Conservation (phyloP, 768 basidiomycete genomes). For the Leccinum barrowsii region DNA sequence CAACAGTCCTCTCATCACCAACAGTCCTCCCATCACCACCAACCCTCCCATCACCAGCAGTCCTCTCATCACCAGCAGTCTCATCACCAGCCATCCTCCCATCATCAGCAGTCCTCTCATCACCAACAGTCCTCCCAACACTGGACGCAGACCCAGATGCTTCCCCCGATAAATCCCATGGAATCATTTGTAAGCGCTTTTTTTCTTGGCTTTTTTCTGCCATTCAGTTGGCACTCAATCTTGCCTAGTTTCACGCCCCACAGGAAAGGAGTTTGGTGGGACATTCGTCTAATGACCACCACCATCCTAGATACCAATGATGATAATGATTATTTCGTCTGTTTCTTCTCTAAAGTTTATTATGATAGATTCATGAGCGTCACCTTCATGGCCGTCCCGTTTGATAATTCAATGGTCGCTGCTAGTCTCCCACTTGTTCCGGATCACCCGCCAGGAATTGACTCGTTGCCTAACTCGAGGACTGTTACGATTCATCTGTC, state of each 20-base stretch:
- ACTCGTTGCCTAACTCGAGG: constrained; percentile 38
- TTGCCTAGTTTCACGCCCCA: constrained; percentile 26
- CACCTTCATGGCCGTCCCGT: constrained; percentile 45
- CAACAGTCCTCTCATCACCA: constrained; percentile 1
- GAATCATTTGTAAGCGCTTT: constrained; percentile 59
- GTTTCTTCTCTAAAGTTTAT: constrained; percentile 35
- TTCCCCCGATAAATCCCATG: constrained; percentile 48
- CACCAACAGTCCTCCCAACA: constrained; percentile 36
- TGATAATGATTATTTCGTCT: constrained; percentile 35
- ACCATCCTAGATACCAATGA: constrained; percentile 50
- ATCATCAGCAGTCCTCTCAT: background rate
- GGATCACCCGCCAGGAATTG: constrained; percentile 35
- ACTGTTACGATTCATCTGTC: constrained; percentile 42
- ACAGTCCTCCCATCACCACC: background rate
- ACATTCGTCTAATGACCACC: constrained; percentile 45
- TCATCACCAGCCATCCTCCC: background rate
- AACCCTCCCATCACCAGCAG: constrained; percentile 20
- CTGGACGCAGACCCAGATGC: constrained; percentile 49
- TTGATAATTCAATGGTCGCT: constrained; percentile 42
- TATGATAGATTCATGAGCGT: constrained; percentile 44
- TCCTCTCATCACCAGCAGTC: background rate
- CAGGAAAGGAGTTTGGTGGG: constrained; percentile 51
- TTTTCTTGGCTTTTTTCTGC: background rate
- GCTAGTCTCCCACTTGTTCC: constrained; percentile 41
- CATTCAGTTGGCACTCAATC: constrained; percentile 10